phyloP scores from a whole-genome alignment of 2,329 filamentous ascomycete species.

The Thielaviopsis ethacetica region DNA sequence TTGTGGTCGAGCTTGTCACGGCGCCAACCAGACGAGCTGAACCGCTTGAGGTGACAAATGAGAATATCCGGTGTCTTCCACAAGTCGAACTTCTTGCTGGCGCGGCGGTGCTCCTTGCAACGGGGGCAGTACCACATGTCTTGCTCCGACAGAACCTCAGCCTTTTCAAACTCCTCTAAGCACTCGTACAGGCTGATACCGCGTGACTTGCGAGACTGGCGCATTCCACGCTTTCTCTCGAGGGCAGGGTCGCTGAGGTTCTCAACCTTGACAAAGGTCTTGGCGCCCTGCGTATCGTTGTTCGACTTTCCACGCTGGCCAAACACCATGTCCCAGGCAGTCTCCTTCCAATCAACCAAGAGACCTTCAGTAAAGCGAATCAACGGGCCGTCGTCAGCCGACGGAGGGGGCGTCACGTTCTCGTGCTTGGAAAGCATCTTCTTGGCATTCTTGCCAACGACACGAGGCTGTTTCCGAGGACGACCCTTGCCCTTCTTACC shows the following conservation, averaged over 20 bases:
- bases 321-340: constrained; percentile 59
- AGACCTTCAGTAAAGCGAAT: constrained; percentile 72
- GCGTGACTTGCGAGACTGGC: constrained; percentile 35
- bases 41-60: constrained; percentile 88
- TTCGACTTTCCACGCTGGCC: constrained; percentile 23
- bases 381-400: constrained; percentile 40
- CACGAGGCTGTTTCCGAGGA: background rate
- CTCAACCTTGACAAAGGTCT: constrained; percentile 38
- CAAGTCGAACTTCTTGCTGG: constrained; percentile 90
- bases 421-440: constrained; percentile 19
- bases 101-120: constrained; percentile 84
- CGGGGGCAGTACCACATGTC: constrained; percentile 96
- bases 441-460: constrained; percentile 15
- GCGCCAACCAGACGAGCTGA: constrained; percentile 67
- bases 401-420: constrained; percentile 21
- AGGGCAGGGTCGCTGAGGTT: constrained; percentile 48
- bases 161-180: constrained; percentile 84
- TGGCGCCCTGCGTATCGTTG: constrained; percentile 37
- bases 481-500: constrained; percentile 26
- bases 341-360: constrained; percentile 67
- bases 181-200: constrained; percentile 82
- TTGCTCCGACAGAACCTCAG: constrained; percentile 83
- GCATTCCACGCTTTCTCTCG: constrained; percentile 42
- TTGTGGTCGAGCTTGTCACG: constrained; percentile 82
- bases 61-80: constrained; percentile 96